phyloP scores from a whole-genome alignment of 2,329 filamentous ascomycete species.

The Talaromyces amestolkiae region DNA sequence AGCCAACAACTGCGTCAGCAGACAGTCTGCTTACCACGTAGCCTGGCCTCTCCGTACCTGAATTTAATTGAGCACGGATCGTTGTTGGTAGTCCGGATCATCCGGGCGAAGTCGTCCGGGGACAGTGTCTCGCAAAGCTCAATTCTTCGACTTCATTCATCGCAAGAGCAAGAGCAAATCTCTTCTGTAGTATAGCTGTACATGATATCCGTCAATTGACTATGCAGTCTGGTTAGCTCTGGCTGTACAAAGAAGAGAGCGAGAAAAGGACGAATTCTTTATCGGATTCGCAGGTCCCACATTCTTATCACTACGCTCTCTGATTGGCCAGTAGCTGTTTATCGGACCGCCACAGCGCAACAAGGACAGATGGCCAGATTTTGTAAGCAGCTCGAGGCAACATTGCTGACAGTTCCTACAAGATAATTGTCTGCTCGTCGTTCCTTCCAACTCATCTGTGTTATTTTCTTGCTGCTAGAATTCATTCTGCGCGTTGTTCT shows the following conservation, averaged over 20 bases:
- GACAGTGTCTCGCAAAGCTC: not conserved
- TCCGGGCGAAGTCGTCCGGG: slow-evolving; percentile 3
- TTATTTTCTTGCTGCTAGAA: not conserved
- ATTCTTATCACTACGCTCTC: not conserved
- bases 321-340: not conserved
- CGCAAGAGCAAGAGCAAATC: too few species aligned
- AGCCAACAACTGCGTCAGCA: not conserved
- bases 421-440: not conserved
- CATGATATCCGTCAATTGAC: not conserved
- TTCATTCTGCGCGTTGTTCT: not conserved
- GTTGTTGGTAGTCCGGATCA: not conserved
- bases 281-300: not conserved
- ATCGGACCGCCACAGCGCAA: slow-evolving; percentile 12
- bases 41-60: not conserved
- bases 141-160: not conserved
- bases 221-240: not conserved
- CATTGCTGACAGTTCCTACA: not conserved
- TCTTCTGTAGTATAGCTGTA: too few species aligned
- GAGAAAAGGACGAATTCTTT: not conserved
- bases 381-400: slow-evolving; percentile 7
- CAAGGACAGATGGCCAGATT: slow-evolving; percentile 16
- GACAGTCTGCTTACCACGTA: not conserved
- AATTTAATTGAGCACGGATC: not conserved
- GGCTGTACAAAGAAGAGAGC: not conserved
- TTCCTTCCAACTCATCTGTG: not conserved